Base-by-base conservation (phyloP, 2,329 filamentous ascomycete species). In the Ophiosphaerella korrae region DNA sequence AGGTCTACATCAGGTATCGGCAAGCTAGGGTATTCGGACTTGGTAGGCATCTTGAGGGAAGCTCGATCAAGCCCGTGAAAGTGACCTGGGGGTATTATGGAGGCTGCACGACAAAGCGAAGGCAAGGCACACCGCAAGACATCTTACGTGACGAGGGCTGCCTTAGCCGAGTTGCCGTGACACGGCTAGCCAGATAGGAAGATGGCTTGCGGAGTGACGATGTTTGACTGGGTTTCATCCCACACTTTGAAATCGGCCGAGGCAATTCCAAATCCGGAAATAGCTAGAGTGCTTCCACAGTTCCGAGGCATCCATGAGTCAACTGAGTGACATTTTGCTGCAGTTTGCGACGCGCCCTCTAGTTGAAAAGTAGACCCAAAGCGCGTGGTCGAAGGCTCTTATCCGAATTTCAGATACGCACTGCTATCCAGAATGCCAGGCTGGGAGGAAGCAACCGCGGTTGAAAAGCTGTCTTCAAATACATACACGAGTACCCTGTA, bases 1-100 rank as follows among this genome's bases (percentile, higher is more conserved):
- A 96, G 70, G 71, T 95, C 91, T 48, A 87, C 75, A 60, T 88
- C 77, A 0, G 92, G 92, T 35, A 96, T 86, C 16, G 86, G 78
- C 33, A 94, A 65, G 7, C 79, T 72, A 1, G 85, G 80, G 67
- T 86, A 90, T 1, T 77, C 75, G 3, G 90, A 92, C 40, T 84
- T 78, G 64, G 87, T 81, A 53, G 89, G 88, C 91, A 95, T 95
- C 8, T 50, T 62, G 46, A 41, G 38, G 35, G 36, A 14, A 23
- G 14, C 18, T 21, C 4, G n/a, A 34, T 44, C 35, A 32, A 57
- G 50, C 35, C 53, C 23, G 41, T 48, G 41, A 33, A 46, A 45
- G 31, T 21, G 44, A 50, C 21, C 50, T 41, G 24, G 29, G 36
- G 45, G n/a, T 40, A 38, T 31, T 38, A 45, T 46, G 42, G 52